Evolutionary conservation across 768 basidiomycete species (phyloP).

Genomic region (Lactifluus pinguis): DNA sequence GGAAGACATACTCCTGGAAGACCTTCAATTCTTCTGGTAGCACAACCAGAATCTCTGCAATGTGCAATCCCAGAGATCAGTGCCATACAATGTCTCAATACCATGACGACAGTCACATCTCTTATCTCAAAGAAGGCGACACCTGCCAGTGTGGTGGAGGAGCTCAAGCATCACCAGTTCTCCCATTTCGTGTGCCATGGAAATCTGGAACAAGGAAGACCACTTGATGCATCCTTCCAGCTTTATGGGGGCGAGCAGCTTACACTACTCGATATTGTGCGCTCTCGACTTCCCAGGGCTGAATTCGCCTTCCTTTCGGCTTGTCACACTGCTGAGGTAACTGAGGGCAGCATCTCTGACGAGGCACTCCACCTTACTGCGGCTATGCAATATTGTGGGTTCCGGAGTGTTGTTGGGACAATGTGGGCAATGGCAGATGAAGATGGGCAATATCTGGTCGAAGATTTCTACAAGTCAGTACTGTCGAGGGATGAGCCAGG

Average conservation of each 20-base stretch:
- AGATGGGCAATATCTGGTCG: conserved; percentile 1
- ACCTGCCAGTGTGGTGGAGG: not conserved
- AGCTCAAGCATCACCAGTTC: not conserved
- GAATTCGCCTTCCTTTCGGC: conserved; percentile 13
- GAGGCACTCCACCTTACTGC: conserved; percentile 13
- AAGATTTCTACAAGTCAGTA: not conserved
- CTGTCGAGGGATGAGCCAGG: not conserved
- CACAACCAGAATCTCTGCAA: not conserved
- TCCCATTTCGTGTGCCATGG: conserved; percentile 11
- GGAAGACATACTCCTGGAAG: not conserved
- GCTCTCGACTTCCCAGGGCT: not conserved
- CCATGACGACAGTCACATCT: not conserved
- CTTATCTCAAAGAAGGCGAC: not conserved
- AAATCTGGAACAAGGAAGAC: not conserved
- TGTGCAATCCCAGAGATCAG: not conserved
- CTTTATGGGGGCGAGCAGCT: not conserved
- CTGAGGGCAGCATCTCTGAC: not conserved
- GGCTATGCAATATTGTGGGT: conserved; percentile 14
- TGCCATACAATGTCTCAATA: not conserved
- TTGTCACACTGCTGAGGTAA: conserved; percentile 9
- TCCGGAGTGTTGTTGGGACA: conserved; percentile 12
- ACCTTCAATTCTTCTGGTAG: not conserved
- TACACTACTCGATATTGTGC: not conserved
- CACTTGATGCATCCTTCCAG: not conserved
- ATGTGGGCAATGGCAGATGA: conserved; percentile 12